A percentile compares a stretch with the other conserved stretches of the same genome.
phyloP scores from a whole-genome alignment of 306 rosid genomes.

The Begonia loranthoides region DNA sequence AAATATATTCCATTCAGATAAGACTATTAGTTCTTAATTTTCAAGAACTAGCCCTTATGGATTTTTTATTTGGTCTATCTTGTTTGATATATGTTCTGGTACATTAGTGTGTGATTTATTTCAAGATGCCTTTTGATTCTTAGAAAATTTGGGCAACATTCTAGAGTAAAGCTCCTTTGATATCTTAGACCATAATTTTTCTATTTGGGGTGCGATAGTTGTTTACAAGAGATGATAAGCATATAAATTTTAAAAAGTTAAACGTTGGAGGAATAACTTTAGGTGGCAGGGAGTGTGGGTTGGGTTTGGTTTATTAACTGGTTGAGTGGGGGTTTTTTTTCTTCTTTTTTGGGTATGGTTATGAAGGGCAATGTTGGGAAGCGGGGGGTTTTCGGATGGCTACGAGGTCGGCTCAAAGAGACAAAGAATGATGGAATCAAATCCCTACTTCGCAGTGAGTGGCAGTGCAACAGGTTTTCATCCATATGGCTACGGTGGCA shows the following conservation, averaged over 20 bases:
- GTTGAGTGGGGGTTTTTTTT: constrained; percentile 86
- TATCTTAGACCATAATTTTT: too few relatives aligned
- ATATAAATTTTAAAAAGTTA: background rate
- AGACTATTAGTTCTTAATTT: too few relatives aligned
- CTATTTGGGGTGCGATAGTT: too few relatives aligned
- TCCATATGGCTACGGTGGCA: constrained; percentile 33
- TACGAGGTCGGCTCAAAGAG: constrained; percentile 99
- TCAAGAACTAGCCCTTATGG: too few relatives aligned
- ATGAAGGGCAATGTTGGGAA: constrained; percentile 99
- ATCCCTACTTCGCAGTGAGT: constrained; percentile 99
- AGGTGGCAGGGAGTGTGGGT: constrained; percentile 70
- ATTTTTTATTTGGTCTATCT: too few relatives aligned
- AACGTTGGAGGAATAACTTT: constrained; percentile 6
- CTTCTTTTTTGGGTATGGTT: constrained; percentile 60
- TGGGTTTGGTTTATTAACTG: constrained; percentile 94
- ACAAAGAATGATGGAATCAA: constrained; percentile 99
- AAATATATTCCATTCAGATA: too few relatives aligned
- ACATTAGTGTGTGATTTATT: too few relatives aligned
- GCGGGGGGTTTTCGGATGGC: constrained; percentile 99
- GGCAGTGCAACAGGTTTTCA: constrained; percentile 52
- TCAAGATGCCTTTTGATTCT: too few relatives aligned
- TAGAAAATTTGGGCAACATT: too few relatives aligned
- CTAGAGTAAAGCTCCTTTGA: too few relatives aligned
- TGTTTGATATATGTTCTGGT: too few relatives aligned
- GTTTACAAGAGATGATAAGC: background rate